phyloP scores from a whole-genome alignment of 306 rosid genomes.

The Ormosia emarginata region DNA sequence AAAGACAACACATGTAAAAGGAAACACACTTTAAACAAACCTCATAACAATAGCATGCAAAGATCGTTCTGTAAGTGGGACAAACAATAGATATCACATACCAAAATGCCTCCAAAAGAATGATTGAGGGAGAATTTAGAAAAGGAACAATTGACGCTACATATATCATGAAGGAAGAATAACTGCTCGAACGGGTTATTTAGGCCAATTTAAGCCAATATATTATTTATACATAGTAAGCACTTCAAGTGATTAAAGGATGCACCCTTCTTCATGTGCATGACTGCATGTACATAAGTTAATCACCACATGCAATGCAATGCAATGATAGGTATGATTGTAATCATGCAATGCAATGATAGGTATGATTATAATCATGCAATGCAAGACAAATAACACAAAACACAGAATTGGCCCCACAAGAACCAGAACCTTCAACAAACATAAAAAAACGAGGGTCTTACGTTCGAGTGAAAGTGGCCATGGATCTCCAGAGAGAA shows the following conservation, averaged over 20 bases:
- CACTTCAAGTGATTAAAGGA: not conserved
- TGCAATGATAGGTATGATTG: too few relatives aligned
- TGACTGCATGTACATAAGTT: not conserved
- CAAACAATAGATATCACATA: too few relatives aligned
- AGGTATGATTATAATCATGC: too few relatives aligned
- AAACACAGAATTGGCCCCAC: not conserved
- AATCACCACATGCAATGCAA: not conserved
- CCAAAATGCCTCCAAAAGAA: too few relatives aligned
- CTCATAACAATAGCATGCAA: not conserved
- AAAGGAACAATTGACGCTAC: not conserved
- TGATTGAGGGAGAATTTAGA: not conserved
- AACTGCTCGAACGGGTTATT: not conserved
- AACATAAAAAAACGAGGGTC: not conserved
- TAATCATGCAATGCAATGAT: too few relatives aligned
- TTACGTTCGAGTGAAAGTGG: conserved; percentile 86
- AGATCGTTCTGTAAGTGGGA: not conserved
- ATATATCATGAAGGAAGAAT: too few relatives aligned
- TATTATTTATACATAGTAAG: not conserved
- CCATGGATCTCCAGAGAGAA: conserved; percentile 73
- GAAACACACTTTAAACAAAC: not conserved
- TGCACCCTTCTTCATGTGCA: not conserved
- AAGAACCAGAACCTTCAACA: not conserved
- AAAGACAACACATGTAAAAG: not conserved
- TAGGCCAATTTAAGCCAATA: not conserved
- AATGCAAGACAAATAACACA: not conserved